These are phyloP conservation scores for Paraleonurus japonicus DNA, from an alignment of 257 asterid species.

Conservation along the genomic window DNA sequence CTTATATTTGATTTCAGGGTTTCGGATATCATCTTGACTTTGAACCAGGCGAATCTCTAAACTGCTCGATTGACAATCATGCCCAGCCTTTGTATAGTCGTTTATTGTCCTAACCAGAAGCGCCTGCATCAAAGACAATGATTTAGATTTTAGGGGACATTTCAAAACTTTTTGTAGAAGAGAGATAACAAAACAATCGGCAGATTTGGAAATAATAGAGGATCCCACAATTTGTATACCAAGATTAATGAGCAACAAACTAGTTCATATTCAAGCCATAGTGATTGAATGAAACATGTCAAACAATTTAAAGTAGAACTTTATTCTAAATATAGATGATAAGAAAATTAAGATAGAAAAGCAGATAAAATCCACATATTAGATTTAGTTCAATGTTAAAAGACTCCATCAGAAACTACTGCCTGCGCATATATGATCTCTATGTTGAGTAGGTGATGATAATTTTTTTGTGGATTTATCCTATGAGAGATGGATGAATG, in stretches of 20 bases:
- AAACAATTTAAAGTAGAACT: not conserved
- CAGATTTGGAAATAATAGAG: not conserved
- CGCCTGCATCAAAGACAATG: slow-evolving; percentile 49
- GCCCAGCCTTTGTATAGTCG: slow-evolving; percentile 80
- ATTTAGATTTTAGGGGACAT: too few relatives aligned
- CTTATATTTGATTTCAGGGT: slow-evolving; percentile 77
- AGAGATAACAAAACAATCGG: not conserved
- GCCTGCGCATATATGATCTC: too few relatives aligned
- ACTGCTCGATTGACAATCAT: slow-evolving; percentile 78
- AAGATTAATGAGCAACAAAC: not conserved
- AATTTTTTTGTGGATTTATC: not conserved
- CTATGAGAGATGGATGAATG: not conserved
- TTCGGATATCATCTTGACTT: slow-evolving; percentile 84
- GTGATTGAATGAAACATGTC: not conserved
- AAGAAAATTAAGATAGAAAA: too few relatives aligned
- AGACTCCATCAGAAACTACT: too few relatives aligned
- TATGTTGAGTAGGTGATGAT: not conserved
- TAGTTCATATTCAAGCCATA: not conserved
- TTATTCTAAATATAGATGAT: too few relatives aligned
- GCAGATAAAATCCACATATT: too few relatives aligned
- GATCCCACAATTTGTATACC: not conserved
- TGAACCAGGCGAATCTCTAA: slow-evolving; percentile 93
- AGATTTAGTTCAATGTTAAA: too few relatives aligned
- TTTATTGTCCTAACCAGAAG: slow-evolving; percentile 69
- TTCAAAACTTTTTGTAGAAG: too few relatives aligned